These are phyloP conservation scores for Hanseniaspora clermontiae DNA, from an alignment of 805 yeast species.

Conservation along the genomic window DNA sequence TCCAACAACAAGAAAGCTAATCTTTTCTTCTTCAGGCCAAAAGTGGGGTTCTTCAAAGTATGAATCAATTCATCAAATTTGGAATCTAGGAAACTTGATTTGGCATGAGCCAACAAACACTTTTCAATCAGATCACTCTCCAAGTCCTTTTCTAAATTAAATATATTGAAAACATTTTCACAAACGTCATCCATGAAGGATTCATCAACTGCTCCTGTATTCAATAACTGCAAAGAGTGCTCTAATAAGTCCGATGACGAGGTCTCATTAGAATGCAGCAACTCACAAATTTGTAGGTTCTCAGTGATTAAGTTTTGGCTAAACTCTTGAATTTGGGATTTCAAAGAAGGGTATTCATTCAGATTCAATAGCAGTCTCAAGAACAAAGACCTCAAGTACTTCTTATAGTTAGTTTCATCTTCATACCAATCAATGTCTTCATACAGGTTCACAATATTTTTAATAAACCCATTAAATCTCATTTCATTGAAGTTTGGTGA, in stretches of 20 bases:
- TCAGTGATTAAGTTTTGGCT: slow-evolving; percentile 3
- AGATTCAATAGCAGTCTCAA: background rate
- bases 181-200: background rate
- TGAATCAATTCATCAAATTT: background rate
- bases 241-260: background rate
- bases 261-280: background rate
- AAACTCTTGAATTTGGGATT: background rate
- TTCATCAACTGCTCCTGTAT: background rate
- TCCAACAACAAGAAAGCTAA: background rate
- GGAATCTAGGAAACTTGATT: background rate
- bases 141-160: background rate
- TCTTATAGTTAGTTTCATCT: background rate
- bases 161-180: slow-evolving; percentile 2
- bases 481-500: background rate
- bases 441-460: slow-evolving; percentile 1
- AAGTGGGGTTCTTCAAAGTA: background rate
- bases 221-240: background rate
- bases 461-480: slow-evolving; percentile 5
- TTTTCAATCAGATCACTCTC: background rate
- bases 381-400: slow-evolving; percentile 1
- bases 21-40: background rate
- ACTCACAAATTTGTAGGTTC: slow-evolving; percentile 8
- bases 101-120: background rate
- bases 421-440: slow-evolving; percentile 12
- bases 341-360: background rate